Percentiles rank a stretch among this genome's conserved stretches.
These are phyloP conservation scores for Tephrocybe sp. DNA, from an alignment of 768 basidiomycete genomes.

Conservation along the genomic window DNA sequence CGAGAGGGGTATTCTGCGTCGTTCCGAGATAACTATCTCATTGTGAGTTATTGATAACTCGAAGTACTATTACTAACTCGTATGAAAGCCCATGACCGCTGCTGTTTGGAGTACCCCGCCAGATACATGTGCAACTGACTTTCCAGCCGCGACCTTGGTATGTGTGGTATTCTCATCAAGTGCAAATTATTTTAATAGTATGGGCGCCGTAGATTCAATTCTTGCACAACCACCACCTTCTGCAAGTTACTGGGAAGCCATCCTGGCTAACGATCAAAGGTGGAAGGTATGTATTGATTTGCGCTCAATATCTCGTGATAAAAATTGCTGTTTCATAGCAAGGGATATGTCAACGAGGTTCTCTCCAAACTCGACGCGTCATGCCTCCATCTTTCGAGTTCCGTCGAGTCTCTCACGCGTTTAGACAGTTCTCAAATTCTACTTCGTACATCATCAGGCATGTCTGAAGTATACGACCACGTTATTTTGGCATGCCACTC, in stretches of 20 bases:
- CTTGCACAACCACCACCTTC: slow-evolving; percentile 72
- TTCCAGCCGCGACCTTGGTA: slow-evolving; percentile 69
- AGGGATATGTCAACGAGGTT: slow-evolving; percentile 66
- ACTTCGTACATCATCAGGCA: slow-evolving; percentile 48
- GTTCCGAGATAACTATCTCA: slow-evolving; percentile 74
- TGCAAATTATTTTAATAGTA: too few relatives aligned
- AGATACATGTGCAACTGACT: slow-evolving; percentile 65
- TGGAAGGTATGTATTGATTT: slow-evolving; percentile 51
- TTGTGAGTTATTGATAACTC: slow-evolving; percentile 44
- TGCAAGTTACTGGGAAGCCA: slow-evolving; percentile 70
- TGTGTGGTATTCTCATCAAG: slow-evolving; percentile 5
- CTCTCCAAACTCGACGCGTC: slow-evolving; percentile 49
- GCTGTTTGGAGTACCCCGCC: slow-evolving; percentile 81
- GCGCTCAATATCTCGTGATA: neutral
- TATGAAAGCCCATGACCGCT: slow-evolving; percentile 71
- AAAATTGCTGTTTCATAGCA: slow-evolving; percentile 33
- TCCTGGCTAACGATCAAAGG: slow-evolving; percentile 73
- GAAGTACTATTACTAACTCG: neutral
- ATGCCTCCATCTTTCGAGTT: slow-evolving; percentile 60
- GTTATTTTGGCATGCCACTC: slow-evolving; percentile 78
- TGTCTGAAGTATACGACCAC: slow-evolving; percentile 55
- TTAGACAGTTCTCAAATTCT: slow-evolving; percentile 29
- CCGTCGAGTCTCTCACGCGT: slow-evolving; percentile 42
- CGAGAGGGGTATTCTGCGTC: slow-evolving; percentile 62
- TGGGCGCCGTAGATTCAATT: slow-evolving; percentile 51